A percentile compares a stretch with the other conserved stretches of the same genome.
phyloP scores from a whole-genome alignment of 2,329 filamentous ascomycete species.

The Chrysosporium keratinophilum region DNA sequence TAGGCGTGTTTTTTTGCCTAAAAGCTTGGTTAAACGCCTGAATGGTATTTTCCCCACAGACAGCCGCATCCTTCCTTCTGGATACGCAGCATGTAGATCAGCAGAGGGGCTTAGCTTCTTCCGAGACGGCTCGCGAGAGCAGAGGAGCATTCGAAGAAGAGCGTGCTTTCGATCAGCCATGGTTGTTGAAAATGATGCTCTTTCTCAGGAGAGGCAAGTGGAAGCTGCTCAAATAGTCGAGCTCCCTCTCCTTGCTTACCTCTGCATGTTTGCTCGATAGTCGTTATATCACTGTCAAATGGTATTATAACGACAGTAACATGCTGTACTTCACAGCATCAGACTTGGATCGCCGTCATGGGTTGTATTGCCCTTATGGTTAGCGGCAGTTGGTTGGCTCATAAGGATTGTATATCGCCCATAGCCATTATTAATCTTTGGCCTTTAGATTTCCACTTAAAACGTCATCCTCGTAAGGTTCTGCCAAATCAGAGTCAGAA shows the following conservation, averaged over 20 bases:
- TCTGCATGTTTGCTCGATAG: background rate
- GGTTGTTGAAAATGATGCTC: background rate
- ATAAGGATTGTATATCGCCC: too few relatives aligned
- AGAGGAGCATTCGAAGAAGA: background rate
- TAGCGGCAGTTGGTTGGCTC: too few relatives aligned
- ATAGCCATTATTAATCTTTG: too few relatives aligned
- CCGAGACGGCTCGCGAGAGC: background rate
- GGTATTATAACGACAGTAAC: background rate
- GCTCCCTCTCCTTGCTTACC: background rate
- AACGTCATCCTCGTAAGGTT: too few relatives aligned
- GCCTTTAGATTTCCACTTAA: too few relatives aligned
- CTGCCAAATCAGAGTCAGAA: too few relatives aligned
- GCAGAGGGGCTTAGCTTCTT: background rate
- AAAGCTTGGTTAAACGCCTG: background rate
- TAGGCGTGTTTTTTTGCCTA: background rate
- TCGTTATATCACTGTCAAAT: slow-evolving; percentile 1
- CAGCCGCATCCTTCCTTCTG: background rate
- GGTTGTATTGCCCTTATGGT: too few relatives aligned
- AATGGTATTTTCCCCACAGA: background rate
- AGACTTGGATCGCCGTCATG: too few relatives aligned
- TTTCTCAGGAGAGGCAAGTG: background rate
- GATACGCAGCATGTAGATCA: background rate
- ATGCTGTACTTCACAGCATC: too few relatives aligned
- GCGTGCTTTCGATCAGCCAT: background rate
- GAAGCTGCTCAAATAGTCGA: background rate